These are phyloP conservation scores for Leucocoprinus leucothites DNA, from an alignment of 768 basidiomycete genomes.

Conservation along the genomic window DNA sequence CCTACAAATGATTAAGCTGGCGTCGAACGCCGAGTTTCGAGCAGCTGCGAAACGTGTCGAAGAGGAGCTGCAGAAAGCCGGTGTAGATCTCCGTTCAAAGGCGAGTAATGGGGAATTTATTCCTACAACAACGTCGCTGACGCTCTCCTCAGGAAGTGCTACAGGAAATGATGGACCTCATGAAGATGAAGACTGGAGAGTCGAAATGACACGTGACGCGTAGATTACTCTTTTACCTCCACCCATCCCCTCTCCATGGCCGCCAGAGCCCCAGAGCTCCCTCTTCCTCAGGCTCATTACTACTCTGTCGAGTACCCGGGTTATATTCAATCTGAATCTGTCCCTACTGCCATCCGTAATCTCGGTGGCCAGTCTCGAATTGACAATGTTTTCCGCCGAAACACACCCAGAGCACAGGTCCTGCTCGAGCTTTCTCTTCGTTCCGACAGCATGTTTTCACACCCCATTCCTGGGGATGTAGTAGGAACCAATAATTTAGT, in stretches of 20 bases:
- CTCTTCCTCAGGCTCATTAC: constrained; percentile 57
- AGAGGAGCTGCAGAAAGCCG: constrained; percentile 54
- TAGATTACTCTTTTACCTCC: not conserved
- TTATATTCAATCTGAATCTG: constrained; percentile 64
- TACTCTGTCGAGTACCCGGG: constrained; percentile 92
- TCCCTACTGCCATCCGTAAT: constrained; percentile 56
- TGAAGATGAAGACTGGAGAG: not conserved
- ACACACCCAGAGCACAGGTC: constrained; percentile 56
- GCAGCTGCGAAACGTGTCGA: constrained; percentile 41
- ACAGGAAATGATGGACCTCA: constrained; percentile 30
- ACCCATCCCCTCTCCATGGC: not conserved
- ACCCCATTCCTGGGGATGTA: constrained; percentile 82
- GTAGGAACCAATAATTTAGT: constrained; percentile 78
- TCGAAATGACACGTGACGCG: constrained; percentile 2
- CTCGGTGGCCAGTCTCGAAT: constrained; percentile 71
- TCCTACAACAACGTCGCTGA: not conserved
- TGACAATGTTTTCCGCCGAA: constrained; percentile 74
- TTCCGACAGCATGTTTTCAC: constrained; percentile 73
- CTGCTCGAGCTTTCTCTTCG: constrained; percentile 76
- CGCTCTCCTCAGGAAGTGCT: constrained; percentile 39
- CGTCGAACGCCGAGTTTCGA: constrained; percentile 50
- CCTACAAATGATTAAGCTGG: constrained; percentile 52
- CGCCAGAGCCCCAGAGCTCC: constrained; percentile 28
- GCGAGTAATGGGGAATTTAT: constrained; percentile 29
- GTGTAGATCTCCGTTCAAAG: constrained; percentile 54